Conservation (phyloP, 768 basidiomycete genomes). For the Infundibulicybe gibba region DNA sequence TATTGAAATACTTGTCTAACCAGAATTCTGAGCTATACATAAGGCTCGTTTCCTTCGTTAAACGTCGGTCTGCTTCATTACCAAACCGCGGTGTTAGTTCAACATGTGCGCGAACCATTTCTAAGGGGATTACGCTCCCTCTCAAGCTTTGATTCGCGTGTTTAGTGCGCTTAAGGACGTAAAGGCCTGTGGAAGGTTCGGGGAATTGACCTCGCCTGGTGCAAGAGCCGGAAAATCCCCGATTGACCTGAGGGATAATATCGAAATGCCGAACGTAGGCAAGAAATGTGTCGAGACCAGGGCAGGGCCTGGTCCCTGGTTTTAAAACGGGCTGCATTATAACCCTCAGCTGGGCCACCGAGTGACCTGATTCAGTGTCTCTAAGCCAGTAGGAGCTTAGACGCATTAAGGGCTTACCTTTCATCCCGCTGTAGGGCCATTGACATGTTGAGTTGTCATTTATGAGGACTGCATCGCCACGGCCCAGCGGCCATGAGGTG, state of each 20-base stretch:
- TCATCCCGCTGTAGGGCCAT: slow-evolving; percentile 12
- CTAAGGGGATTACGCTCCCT: slow-evolving; percentile 8
- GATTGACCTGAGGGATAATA: slow-evolving; percentile 6
- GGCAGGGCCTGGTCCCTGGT: no score
- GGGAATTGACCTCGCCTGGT: not conserved
- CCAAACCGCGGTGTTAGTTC: slow-evolving; percentile 9
- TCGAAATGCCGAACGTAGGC: no score
- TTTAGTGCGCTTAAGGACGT: not conserved
- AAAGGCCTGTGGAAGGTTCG: no score
- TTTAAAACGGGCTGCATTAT: slow-evolving; percentile 9
- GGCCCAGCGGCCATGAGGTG: slow-evolving; percentile 5
- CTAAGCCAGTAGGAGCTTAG: no score
- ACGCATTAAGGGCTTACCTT: no score
- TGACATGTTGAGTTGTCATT: no score
- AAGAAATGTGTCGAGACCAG: slow-evolving; percentile 1
- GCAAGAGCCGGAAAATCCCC: not conserved
- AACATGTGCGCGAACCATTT: slow-evolving; percentile 3
- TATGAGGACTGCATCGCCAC: slow-evolving; percentile 11
- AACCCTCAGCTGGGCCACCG: slow-evolving; percentile 6
- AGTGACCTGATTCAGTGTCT: slow-evolving; percentile 8
- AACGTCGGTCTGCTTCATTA: slow-evolving; percentile 6
- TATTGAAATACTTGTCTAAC: no score
- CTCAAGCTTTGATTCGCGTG: not conserved
- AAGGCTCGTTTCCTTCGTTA: slow-evolving; percentile 5
- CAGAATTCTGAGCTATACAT: slow-evolving; percentile 2